Conservation (phyloP, 2,329 filamentous ascomycete species). For the Pseudogymnoascus verrucosus region DNA sequence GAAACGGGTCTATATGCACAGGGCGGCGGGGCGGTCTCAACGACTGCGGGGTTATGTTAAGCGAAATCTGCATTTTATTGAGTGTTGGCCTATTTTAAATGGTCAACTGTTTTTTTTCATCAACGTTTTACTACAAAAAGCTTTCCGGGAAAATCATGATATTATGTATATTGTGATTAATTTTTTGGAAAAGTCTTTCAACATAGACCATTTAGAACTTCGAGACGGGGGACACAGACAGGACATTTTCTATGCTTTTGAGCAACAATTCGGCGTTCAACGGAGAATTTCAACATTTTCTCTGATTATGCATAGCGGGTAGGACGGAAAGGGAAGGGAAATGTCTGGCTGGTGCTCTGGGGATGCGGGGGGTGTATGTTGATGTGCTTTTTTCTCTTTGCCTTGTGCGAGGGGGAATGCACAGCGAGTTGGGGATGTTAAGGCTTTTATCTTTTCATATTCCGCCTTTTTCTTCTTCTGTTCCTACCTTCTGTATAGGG, state of each 20-base stretch:
- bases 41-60: constrained; percentile 22
- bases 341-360: background rate
- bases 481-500: too few species aligned
- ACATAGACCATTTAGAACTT: constrained; percentile 27
- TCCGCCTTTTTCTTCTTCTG: background rate
- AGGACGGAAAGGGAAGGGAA: background rate
- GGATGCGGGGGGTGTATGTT: background rate
- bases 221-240: constrained; percentile 14
- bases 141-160: background rate
- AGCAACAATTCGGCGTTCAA: constrained; percentile 26
- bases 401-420: background rate
- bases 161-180: background rate
- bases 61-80: constrained; percentile 12
- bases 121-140: background rate
- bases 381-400: background rate
- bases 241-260: constrained; percentile 15
- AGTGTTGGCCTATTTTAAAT: background rate
- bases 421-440: background rate
- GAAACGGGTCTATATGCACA: constrained; percentile 25
- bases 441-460: background rate
- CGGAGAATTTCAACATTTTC: constrained; percentile 32
- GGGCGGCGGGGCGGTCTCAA: constrained; percentile 27
- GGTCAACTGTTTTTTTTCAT: background rate
- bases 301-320: constrained; percentile 10
- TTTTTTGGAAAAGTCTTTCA: constrained; percentile 30